These are phyloP conservation scores for Barbarea vulgaris DNA, from an alignment of 345 rosid species.

Conservation along the genomic window DNA sequence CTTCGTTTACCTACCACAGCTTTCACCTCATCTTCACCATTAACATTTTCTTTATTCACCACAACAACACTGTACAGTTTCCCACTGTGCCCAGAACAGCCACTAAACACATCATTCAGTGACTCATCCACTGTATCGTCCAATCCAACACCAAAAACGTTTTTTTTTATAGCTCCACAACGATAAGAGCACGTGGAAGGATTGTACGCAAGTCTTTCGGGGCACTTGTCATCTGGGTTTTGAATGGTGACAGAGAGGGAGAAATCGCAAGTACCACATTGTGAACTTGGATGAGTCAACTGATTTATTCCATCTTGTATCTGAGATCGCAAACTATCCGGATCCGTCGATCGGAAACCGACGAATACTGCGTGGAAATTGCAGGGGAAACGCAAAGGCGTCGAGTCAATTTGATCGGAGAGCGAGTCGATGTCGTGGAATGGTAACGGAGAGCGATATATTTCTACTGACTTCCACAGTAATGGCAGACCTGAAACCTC, in stretches of 20 bases:
- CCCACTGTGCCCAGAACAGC: constrained; percentile 39
- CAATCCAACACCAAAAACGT: constrained; percentile 41
- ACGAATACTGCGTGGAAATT: constrained; percentile 66
- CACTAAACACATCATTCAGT: constrained; percentile 50
- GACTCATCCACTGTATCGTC: constrained; percentile 67
- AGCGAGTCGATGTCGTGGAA: constrained; percentile 70
- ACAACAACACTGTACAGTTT: constrained; percentile 66
- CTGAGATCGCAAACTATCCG: constrained; percentile 44
- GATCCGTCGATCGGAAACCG: constrained; percentile 43
- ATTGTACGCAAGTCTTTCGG: constrained; percentile 5
- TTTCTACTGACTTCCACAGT: constrained; percentile 89
- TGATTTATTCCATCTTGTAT: constrained; percentile 49
- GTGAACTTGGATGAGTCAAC: constrained; percentile 46
- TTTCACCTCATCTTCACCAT: constrained; percentile 41
- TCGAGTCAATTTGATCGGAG: constrained; percentile 52
- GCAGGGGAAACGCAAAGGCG: constrained; percentile 60
- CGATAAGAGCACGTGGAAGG: constrained; percentile 40
- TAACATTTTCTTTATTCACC: constrained; percentile 48
- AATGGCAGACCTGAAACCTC: constrained; percentile 62
- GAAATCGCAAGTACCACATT: constrained; percentile 59
- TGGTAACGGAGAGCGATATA: constrained; percentile 87
- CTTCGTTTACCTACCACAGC: constrained; percentile 84
- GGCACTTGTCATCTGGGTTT: constrained; percentile 45
- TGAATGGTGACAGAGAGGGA: constrained; percentile 61
- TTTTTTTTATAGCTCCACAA: constrained; percentile 52